Evolutionary conservation across 2,329 filamentous ascomycete species (phyloP).

Genomic region (Clonostachys sp.): DNA sequence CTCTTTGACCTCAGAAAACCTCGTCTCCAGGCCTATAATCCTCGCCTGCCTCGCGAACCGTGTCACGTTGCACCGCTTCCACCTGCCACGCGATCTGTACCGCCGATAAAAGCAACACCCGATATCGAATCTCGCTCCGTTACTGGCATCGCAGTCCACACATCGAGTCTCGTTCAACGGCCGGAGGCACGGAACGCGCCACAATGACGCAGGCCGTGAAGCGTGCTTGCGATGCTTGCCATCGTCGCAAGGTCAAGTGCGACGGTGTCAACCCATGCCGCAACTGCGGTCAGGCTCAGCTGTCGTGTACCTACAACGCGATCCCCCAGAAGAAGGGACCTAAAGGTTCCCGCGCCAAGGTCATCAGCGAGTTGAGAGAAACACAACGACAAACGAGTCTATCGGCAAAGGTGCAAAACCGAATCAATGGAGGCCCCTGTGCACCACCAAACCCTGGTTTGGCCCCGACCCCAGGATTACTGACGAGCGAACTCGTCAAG

Average conservation of each 20-base stretch:
- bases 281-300: constrained; percentile 63
- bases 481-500: constrained; percentile 60
- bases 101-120: too few species aligned
- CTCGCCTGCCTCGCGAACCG: too few species aligned
- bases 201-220: constrained; percentile 48
- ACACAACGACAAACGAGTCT: constrained; percentile 63
- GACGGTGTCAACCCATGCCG: constrained; percentile 67
- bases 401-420: constrained; percentile 55
- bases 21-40: too few species aligned
- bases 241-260: constrained; percentile 72
- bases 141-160: too few species aligned
- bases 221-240: constrained; percentile 68
- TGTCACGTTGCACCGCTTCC: too few species aligned
- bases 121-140: too few species aligned
- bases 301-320: constrained; percentile 70
- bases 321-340: constrained; percentile 74
- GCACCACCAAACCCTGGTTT: constrained; percentile 41
- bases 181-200: too few species aligned
- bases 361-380: constrained; percentile 69
- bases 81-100: too few species aligned
- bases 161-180: too few species aligned
- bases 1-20: too few species aligned
- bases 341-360: constrained; percentile 69
- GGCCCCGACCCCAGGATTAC: constrained; percentile 52
- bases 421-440: constrained; percentile 49